These are phyloP conservation scores for Amanita polypyramis DNA, from an alignment of 768 basidiomycete genomes.

Conservation along the genomic window DNA sequence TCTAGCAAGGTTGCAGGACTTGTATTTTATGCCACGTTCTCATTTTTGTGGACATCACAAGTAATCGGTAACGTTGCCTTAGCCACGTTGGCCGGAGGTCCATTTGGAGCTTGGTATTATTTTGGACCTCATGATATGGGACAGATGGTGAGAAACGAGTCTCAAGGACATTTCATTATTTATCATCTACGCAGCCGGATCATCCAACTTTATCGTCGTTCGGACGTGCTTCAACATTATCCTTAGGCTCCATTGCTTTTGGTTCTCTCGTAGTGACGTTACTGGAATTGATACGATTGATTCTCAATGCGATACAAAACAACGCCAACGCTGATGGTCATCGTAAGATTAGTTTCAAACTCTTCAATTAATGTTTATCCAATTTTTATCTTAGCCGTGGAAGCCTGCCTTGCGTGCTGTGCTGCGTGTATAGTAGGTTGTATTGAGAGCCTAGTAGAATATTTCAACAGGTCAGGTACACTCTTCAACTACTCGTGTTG, in stretches of 20 bases:
- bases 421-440: conserved; percentile 70
- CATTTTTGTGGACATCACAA: conserved; percentile 82
- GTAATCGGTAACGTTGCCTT: conserved; percentile 72
- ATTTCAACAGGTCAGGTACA: conserved; percentile 57
- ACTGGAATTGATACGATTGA: conserved; percentile 54
- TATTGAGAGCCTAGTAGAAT: conserved; percentile 59
- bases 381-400: conserved; percentile 39
- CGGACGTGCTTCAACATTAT: conserved; percentile 64
- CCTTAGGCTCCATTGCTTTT: conserved; percentile 79
- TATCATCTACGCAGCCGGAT: conserved; percentile 35
- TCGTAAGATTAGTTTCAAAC: conserved; percentile 32
- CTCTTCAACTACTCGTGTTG: neutral
- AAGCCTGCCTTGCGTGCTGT: conserved; percentile 66
- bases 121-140: conserved; percentile 64
- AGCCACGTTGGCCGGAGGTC: conserved; percentile 73
- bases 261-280: conserved; percentile 78
- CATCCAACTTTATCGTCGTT: conserved; percentile 65
- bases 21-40: conserved; percentile 69
- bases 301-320: conserved; percentile 48
- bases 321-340: conserved; percentile 54
- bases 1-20: conserved; percentile 69
- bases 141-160: conserved; percentile 39
- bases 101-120: conserved; percentile 76
- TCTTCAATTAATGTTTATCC: neutral
- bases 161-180: conserved; percentile 1